Evolutionary conservation across 177 flowering plant species (phyloP).

Genomic region (Vitis hybrid): DNA sequence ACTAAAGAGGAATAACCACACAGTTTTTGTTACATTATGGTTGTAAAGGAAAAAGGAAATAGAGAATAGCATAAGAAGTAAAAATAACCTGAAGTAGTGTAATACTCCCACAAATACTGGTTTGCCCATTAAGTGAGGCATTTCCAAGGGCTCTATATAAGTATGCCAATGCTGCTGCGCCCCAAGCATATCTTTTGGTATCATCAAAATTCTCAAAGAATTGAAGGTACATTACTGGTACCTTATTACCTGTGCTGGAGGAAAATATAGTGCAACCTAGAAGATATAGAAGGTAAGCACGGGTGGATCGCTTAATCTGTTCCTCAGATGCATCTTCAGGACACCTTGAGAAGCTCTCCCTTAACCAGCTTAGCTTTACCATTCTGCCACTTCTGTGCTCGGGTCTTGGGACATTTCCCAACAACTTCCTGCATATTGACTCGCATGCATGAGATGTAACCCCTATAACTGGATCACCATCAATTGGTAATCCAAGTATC

Average conservation of each 20-base stretch:
- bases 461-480: not conserved
- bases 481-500: conserved; percentile 3
- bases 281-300: conserved; percentile 4
- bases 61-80: not conserved
- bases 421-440: not conserved
- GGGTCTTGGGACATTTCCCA: not conserved
- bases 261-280: conserved; percentile 7
- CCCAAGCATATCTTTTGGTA: conserved; percentile 2
- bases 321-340: conserved; percentile 1
- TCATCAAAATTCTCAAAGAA: not conserved
- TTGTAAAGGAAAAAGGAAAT: not conserved
- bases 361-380: conserved; percentile 1
- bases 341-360: not conserved
- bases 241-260: conserved; percentile 1
- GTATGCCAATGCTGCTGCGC: conserved; percentile 9
- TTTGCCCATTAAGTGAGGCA: conserved; percentile 5
- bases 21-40: not conserved
- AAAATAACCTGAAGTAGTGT: conserved; percentile 3
- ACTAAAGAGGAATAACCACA: not conserved
- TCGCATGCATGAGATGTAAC: not conserved
- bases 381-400: conserved; percentile 4
- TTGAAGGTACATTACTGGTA: conserved; percentile 7
- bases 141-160: conserved; percentile 4
- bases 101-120: conserved; percentile 6
- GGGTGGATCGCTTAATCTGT: not conserved